Base-by-base conservation (phyloP, 1,284 basidiomycete genomes). In the Phlebopus sp. region DNA sequence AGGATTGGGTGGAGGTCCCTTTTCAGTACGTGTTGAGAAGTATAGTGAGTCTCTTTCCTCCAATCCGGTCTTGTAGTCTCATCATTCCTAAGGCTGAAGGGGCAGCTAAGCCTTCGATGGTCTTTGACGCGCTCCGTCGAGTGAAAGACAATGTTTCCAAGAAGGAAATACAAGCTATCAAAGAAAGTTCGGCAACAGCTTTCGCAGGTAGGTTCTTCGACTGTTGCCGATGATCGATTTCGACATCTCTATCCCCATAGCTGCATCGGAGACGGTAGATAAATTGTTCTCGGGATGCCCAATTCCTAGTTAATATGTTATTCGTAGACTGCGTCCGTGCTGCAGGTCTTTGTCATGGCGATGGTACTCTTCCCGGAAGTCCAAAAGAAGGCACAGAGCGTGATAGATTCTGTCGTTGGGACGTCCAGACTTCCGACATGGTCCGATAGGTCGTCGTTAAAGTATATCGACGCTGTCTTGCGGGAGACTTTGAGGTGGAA, bases 301-400 rank as follows among this genome's bases (percentile, higher is more conserved):
- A 27, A 15, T 29, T 37, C 8, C 10, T 35, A 14, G 32, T 41
- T 40, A 34, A 38, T 21, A 29, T 36, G 39, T 27, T 10, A 1
- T 36, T 29, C 5, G 27, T 25, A 74, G 72, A 74, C 69, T 2
- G 60, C 67, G 39, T 64, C 72, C 15, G 55, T 63, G 14, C 54
- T 73, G 21, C 60, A 62, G 38, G 65, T 64, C 36, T 72, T 76
- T 55, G 50, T 76, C 34, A 63, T 70, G 18, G 68, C 69, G 14
- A 75, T 77, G 74, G 56, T 67, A 15, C 59, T 65, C 36, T 58
- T 70, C 55, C 75, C 76, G 1, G 62, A 72, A 10, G 63, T 67
- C 14, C 66, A 75, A 44, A 47, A 44, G 41, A 64, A 60, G 39
- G 75, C 70, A 1, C 72, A 74, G 51, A 55, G 53, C 15, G 68